Base-by-base conservation (phyloP, 768 basidiomycete genomes). In the Lactifluus rugatus region DNA sequence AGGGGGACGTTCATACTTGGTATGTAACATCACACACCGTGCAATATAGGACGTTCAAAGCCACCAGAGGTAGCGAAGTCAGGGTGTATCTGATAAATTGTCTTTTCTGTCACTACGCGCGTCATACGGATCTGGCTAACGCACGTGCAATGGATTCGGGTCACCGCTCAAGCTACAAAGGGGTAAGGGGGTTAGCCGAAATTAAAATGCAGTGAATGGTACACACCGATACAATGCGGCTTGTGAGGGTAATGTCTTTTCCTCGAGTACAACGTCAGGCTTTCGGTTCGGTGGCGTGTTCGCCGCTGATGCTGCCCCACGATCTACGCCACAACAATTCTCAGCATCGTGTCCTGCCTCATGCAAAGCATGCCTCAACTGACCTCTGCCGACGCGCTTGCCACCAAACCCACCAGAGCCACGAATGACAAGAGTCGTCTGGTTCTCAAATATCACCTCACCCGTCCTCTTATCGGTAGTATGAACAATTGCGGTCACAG, bases 391-490 rank as follows among this genome's bases (percentile, higher is more conserved):
- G 31, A 71, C 73, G 57, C 90, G 88, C 74, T 88, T 91, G 17
- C 96, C 96, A 2, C 92, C 92, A 70, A 99, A 96, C 0, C 93
- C 94, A n/a, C 96, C 96, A 25, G 89, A 79, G 1, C 93, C 94
- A 56, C 96, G 89, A 62, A 95, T 83, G 71, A 97, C 89, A 1
- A 94, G 76, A 0, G 95, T 99, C 13, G 84, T 81, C 69, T 94
- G 89, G 70, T 91, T 96, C 73, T 96, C 93, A 68, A 91, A 95
- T 54, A 98, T 78, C 53, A 90, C 72, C 55, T 87, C 75, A 2
- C 93, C 93, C 0, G 84, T 82, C 46, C 68, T 68, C 67, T 87
- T 85, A 71, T 98, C 90, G 66, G 82, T 81, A 2, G 93, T 95
- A 64, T 87, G 81, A 4, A 87, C 81, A 25, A 88, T 74, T 26